phyloP scores from a whole-genome alignment of 2,329 filamentous ascomycete species.

The Hymenoscyphus occultus region DNA sequence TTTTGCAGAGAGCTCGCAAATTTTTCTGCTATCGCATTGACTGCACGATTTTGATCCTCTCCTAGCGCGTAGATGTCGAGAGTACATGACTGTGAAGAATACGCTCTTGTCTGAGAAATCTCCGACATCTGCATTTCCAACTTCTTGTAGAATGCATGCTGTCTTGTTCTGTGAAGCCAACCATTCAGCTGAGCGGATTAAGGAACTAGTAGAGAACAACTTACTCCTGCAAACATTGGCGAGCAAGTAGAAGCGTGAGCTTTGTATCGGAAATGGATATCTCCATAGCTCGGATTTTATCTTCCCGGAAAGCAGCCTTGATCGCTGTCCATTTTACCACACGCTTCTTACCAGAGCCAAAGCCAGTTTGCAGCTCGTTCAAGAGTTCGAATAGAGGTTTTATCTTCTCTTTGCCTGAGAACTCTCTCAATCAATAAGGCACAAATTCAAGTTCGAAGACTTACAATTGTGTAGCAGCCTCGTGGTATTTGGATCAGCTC shows the following conservation, averaged over 20 bases:
- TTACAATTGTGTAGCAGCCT: background rate
- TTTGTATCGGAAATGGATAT: background rate
- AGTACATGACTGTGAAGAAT: background rate
- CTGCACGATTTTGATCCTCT: background rate
- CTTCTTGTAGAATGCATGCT: background rate
- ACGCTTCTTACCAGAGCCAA: background rate
- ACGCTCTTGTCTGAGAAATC: background rate
- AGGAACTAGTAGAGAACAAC: background rate
- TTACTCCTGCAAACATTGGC: background rate
- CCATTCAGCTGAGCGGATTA: background rate
- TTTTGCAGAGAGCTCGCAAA: background rate
- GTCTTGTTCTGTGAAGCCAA: background rate
- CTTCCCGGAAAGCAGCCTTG: background rate
- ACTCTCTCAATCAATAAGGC: background rate
- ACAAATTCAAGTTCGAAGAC: background rate
- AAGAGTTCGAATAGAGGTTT: background rate
- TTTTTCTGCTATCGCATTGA: background rate
- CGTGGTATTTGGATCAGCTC: background rate
- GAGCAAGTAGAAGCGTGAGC: conserved; percentile 1
- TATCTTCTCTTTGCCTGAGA: background rate
- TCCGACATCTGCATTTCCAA: background rate
- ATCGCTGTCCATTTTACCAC: background rate
- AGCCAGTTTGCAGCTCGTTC: background rate
- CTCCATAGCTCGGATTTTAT: conserved; percentile 1
- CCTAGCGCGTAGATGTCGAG: background rate